Percentiles rank a stretch among this genome's conserved stretches.
These are phyloP conservation scores for Hortiboletus flavorubellus DNA, from an alignment of 768 basidiomycete species.

Conservation along the genomic window DNA sequence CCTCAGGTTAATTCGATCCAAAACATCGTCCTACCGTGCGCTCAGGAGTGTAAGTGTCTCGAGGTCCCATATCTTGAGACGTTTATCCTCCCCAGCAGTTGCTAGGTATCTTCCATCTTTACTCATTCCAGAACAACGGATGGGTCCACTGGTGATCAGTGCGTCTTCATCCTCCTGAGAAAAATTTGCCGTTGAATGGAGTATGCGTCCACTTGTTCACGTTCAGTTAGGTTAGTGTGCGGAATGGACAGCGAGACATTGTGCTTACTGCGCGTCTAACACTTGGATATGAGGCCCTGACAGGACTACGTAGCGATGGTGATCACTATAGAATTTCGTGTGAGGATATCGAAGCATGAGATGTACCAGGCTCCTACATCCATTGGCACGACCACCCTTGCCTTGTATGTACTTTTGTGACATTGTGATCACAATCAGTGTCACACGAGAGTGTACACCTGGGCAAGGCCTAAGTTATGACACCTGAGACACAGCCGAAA, in stretches of 20 bases:
- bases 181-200: slow-evolving; percentile 41
- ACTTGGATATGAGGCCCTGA: slow-evolving; percentile 65
- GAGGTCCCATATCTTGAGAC: slow-evolving; percentile 70
- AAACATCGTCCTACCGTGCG: slow-evolving; percentile 48
- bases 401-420: too few relatives aligned
- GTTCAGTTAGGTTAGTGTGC: neutral
- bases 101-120: slow-evolving; percentile 45
- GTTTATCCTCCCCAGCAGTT: slow-evolving; percentile 78
- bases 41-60: slow-evolving; percentile 54
- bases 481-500: too few relatives aligned
- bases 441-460: too few relatives aligned
- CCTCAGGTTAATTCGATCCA: neutral
- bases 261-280: slow-evolving; percentile 50
- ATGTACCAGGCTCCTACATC: neutral
- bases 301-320: slow-evolving; percentile 39
- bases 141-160: slow-evolving; percentile 48
- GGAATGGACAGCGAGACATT: neutral
- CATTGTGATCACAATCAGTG: too few relatives aligned
- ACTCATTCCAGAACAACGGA: slow-evolving; percentile 58
- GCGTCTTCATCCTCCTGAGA: slow-evolving; percentile 30
- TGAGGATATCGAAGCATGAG: slow-evolving; percentile 48
- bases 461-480: too few relatives aligned
- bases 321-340: slow-evolving; percentile 42
- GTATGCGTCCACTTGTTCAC: slow-evolving; percentile 50
- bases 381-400: too few relatives aligned